Base-by-base conservation (phyloP, 2,329 filamentous ascomycete species). In the Zarea fungicola region DNA sequence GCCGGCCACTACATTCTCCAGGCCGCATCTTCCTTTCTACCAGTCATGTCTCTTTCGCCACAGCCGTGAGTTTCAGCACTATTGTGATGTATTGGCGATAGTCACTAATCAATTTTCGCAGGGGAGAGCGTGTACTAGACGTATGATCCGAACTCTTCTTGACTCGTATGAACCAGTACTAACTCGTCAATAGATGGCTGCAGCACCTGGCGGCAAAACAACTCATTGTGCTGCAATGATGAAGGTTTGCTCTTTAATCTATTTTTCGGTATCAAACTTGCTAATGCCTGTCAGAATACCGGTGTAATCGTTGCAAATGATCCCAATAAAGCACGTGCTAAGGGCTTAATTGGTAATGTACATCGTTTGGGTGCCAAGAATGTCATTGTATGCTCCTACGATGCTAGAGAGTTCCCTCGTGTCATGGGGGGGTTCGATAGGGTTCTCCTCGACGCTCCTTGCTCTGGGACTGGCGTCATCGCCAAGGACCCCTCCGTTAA, bases 1-100 rank as follows among this genome's bases (percentile, higher is more conserved):
- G 91, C 92, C 14, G 93, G 93, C 16, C 90, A 99, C 68, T 99
- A 99, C 73, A 97, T 99, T 59, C 80, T 99, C 11, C 93, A 99
- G 73, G 93, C 93, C 1, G 93, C 93, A 0, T 95, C 89, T 6
- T 96, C 91, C 16, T 99, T 99, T 75, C 78, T 99, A 42, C 93
- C 93, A 55, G 93, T 96, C 61, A 97, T 99, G 90, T 92, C 93
- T 9, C 80, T 99, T 11, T 91, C 89, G 6, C 93, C 93, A 0
- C 92, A 97, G 69, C 89, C 95, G 67, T 79, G 90, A 41, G 48
- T 46, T 19, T 18, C 9, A 25, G 14, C 13, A 11, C 29, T 8
- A 42, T 16, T 10, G 16, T 36, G 4, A 23, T 23, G 8, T 11
- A 25, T 21, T 3, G 5, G 14, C 16, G 3, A 4, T n/a, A 16